Percentiles rank a stretch among this genome's conserved stretches.
These are phyloP conservation scores for Diutina neorugosa DNA, from an alignment of 1,139 yeast species.

Conservation along the genomic window DNA sequence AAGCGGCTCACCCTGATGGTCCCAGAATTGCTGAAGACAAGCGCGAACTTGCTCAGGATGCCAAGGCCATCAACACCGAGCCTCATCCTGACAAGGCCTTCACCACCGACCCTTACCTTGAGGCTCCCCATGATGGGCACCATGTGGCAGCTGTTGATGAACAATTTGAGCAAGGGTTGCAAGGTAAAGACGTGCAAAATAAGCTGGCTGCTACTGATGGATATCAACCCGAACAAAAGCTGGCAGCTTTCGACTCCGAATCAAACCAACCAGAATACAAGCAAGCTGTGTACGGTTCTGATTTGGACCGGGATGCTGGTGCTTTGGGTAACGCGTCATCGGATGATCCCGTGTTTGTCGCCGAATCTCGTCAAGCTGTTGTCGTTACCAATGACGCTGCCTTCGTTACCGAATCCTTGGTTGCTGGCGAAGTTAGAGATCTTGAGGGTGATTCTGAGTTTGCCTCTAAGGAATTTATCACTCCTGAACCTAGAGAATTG, in stretches of 20 bases:
- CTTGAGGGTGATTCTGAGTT: not conserved
- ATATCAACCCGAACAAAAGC: conserved; percentile 2
- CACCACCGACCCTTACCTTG: not conserved
- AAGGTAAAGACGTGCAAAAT: not conserved
- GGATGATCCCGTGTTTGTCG: conserved; percentile 26
- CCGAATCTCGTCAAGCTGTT: conserved; percentile 62
- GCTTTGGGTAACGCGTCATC: conserved; percentile 17
- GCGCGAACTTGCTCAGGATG: conserved; percentile 12
- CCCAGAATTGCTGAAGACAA: conserved; percentile 9
- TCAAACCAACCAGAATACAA: not conserved
- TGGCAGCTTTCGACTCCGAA: not conserved
- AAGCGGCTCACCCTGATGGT: conserved; percentile 4
- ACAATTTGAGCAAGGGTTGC: not conserved
- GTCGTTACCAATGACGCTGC: conserved; percentile 17
- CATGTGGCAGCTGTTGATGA: not conserved
- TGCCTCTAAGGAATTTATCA: not conserved
- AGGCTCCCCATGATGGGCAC: not conserved
- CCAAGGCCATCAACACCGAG: conserved; percentile 1
- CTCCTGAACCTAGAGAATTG: not conserved
- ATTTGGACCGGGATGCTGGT: not conserved
- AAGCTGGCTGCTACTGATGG: not conserved
- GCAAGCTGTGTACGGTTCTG: not conserved
- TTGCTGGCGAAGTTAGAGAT: not conserved
- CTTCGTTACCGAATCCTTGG: not conserved
- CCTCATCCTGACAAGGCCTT: not conserved